Base-by-base conservation (phyloP, 805 yeast species). In the Candida piceae region DNA sequence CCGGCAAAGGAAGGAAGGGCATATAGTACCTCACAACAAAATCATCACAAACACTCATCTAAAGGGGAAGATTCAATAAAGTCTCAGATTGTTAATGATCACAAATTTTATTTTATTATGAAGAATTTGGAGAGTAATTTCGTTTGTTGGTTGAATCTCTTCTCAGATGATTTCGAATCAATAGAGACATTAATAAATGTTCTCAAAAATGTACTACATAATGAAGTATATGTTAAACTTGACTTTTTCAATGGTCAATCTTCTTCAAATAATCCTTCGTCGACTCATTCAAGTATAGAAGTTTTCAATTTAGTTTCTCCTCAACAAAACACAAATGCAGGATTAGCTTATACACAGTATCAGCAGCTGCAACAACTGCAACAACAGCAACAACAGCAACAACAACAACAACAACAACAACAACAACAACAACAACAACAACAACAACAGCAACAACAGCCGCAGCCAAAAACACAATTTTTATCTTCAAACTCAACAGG, bases 51-150 rank as follows among this genome's bases (percentile, higher is more conserved):
- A n/a, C n/a, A n/a, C n/a, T n/a, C n/a, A n/a, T 39, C 21, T 20
- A 47, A 44, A 34, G 33, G 32, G 3, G 51, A 50, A 19, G 47
- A 48, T 12, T 39, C 53, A 4, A 30, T 52, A 8, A 47, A 48
- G 24, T 41, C 49, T 3, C 50, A 45, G 31, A 35, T 56, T 16
- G 28, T 41, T 13, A 44, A 51, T 36, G 62, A 57, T 36, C 34
- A 38, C 20, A 46, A 45, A 25, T 55, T 46, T 34, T 53, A 42
- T 32, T 45, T 41, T 29, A 38, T 50, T 24, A 29, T 55, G 48
- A 53, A 46, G 36, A 57, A 57, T 32, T 31, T 57, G 22, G 60
- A 57, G 26, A 29, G 34, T 11, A 46, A 49, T 16, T 49, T 56
- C 19, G 31, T 50, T 19, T 37, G 42, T 24, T 57, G 62, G 62